Conservation (phyloP, 192 early-diverging fungal genomes). For the Gonapodya sp. region DNA sequence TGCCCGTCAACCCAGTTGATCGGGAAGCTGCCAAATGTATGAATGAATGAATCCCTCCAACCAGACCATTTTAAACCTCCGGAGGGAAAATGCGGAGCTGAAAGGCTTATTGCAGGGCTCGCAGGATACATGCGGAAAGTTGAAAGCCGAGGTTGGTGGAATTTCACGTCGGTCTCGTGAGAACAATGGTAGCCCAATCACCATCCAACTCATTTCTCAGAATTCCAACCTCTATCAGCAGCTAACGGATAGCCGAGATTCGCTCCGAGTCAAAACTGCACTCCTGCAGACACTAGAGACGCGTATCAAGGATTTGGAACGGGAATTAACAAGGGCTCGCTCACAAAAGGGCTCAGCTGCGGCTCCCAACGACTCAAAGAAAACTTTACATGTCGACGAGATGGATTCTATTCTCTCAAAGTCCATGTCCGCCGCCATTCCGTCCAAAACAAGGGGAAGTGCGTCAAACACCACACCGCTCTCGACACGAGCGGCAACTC, state of each 20-base stretch:
- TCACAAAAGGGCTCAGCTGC: background rate
- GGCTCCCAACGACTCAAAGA: background rate
- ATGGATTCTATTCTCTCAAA: background rate
- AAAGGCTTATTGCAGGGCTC: background rate
- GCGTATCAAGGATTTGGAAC: background rate
- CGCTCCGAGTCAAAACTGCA: background rate
- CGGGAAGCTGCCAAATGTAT: too few relatives aligned
- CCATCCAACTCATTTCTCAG: background rate
- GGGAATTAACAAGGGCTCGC: background rate
- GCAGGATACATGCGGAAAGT: background rate
- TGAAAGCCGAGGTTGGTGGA: background rate
- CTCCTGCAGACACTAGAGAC: background rate
- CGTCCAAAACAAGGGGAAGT: background rate
- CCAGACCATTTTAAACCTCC: background rate
- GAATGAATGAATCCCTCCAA: too few relatives aligned
- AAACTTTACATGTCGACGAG: background rate
- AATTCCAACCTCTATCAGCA: background rate
- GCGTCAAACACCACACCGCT: background rate
- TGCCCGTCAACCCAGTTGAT: too few relatives aligned
- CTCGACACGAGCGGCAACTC: background rate
- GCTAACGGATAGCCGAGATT: background rate
- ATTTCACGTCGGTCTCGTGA: background rate
- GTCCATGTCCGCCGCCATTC: background rate
- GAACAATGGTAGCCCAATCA: background rate
- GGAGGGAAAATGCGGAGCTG: background rate